A percentile compares a stretch with the other conserved stretches of the same genome.
phyloP scores from a whole-genome alignment of 2,329 filamentous ascomycete species.

The Colletotrichum destructivum region DNA sequence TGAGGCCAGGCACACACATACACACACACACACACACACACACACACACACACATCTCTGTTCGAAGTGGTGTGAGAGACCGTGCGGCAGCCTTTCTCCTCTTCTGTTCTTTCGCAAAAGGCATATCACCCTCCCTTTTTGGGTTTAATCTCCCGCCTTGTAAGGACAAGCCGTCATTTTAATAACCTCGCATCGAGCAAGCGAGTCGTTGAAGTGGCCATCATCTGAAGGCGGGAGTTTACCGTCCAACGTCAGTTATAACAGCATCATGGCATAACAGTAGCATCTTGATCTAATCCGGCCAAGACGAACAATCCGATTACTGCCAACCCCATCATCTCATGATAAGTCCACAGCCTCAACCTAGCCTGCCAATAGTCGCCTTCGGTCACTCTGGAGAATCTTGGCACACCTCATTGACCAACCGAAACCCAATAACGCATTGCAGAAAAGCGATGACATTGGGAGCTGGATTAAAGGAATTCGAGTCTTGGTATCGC shows the following conservation, averaged over 20 bases:
- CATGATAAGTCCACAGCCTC: conserved; percentile 8
- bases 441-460: too few relatives aligned
- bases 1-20: conserved; percentile 32
- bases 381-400: neutral
- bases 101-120: neutral
- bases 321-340: conserved; percentile 23
- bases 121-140: neutral
- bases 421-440: too few relatives aligned
- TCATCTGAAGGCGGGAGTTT: conserved; percentile 18
- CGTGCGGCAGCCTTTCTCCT: neutral
- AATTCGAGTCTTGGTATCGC: too few relatives aligned
- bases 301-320: conserved; percentile 10
- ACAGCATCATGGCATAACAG: conserved; percentile 21
- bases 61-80: neutral
- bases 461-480: too few relatives aligned
- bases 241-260: conserved; percentile 19
- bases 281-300: neutral
- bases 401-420: conserved; percentile 6
- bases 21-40: conserved; percentile 26
- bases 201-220: conserved; percentile 26
- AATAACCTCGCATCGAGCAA: conserved; percentile 7
- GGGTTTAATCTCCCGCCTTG: neutral
- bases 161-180: neutral
- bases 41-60: conserved; percentile 8
- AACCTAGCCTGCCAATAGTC: neutral